These are phyloP conservation scores for Periconia digitata DNA, from an alignment of 2,329 filamentous ascomycete genomes.

Conservation along the genomic window DNA sequence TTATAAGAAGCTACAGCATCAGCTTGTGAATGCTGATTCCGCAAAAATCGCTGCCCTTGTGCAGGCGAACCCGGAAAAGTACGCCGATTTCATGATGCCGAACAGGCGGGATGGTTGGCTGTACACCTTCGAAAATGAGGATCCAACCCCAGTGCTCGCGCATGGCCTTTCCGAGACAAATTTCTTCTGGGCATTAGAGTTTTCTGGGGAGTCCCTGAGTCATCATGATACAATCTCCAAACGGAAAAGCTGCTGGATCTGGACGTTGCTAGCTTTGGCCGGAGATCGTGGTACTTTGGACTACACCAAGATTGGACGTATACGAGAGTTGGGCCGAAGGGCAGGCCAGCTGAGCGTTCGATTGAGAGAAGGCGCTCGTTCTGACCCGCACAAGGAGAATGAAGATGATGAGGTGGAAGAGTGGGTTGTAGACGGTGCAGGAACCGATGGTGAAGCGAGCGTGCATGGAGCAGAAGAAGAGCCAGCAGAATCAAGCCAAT, in stretches of 20 bases:
- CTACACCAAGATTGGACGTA: slow-evolving; percentile 71
- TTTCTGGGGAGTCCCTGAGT: slow-evolving; percentile 63
- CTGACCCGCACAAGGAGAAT: neutral
- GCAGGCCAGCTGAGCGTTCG: slow-evolving; percentile 62
- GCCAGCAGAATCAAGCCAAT: no score
- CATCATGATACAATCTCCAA: slow-evolving; percentile 62
- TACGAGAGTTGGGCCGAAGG: slow-evolving; percentile 78
- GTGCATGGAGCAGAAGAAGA: neutral
- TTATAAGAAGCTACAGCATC: slow-evolving; percentile 65
- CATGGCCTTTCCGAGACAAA: slow-evolving; percentile 63
- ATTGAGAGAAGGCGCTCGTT: slow-evolving; percentile 11
- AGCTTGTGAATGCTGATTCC: slow-evolving; percentile 61
- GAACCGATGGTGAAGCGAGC: slow-evolving; percentile 4
- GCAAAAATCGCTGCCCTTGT: slow-evolving; percentile 45
- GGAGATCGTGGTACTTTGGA: slow-evolving; percentile 74
- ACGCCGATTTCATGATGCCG: slow-evolving; percentile 25
- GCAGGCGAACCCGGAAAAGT: slow-evolving; percentile 8
- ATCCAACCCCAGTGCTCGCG: slow-evolving; percentile 54
- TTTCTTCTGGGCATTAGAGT: slow-evolving; percentile 65
- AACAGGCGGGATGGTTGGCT: slow-evolving; percentile 39
- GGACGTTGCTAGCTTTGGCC: slow-evolving; percentile 76
- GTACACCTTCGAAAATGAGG: slow-evolving; percentile 26
- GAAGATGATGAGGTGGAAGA: slow-evolving; percentile 3
- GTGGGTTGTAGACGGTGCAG: slow-evolving; percentile 3
- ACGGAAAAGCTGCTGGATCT: slow-evolving; percentile 79